These are phyloP conservation scores for Podospora fimiseda DNA, from an alignment of 495 filamentous ascomycete genomes.

Conservation along the genomic window DNA sequence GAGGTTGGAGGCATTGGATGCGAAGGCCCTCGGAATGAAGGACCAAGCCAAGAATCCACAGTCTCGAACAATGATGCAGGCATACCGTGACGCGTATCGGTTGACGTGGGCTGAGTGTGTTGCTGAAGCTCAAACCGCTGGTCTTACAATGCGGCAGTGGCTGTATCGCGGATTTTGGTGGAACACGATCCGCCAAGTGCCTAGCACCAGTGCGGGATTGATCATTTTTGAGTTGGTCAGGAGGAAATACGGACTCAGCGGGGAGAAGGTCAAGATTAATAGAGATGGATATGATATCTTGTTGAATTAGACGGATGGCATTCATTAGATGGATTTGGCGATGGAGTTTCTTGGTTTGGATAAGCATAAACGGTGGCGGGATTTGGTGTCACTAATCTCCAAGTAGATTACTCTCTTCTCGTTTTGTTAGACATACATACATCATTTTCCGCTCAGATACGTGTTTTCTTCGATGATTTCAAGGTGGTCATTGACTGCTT, in stretches of 20 bases:
- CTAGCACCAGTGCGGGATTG: slow-evolving; percentile 80
- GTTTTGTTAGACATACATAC: too few species aligned
- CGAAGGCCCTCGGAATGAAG: slow-evolving; percentile 44
- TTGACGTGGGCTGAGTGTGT: slow-evolving; percentile 66
- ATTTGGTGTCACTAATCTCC: too few species aligned
- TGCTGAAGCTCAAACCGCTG: slow-evolving; percentile 54
- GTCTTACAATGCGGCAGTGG: slow-evolving; percentile 60
- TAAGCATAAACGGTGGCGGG: neutral
- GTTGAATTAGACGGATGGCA: slow-evolving; percentile 34
- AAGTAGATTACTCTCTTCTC: neutral
- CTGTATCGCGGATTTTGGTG: slow-evolving; percentile 70
- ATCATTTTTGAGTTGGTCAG: slow-evolving; percentile 86
- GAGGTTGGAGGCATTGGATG: slow-evolving; percentile 70
- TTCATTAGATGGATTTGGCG: neutral
- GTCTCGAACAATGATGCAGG: slow-evolving; percentile 48
- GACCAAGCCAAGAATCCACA: neutral
- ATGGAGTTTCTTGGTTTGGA: neutral
- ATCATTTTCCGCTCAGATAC: too few species aligned
- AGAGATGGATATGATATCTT: slow-evolving; percentile 71
- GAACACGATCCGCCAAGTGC: slow-evolving; percentile 73
- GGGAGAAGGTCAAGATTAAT: slow-evolving; percentile 53
- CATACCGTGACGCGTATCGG: slow-evolving; percentile 70
- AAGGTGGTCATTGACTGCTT: too few species aligned
- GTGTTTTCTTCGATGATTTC: too few species aligned
- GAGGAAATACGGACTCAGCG: slow-evolving; percentile 65